These are phyloP conservation scores for Aspergillus pseudoviridinutans DNA, from an alignment of 2,329 filamentous ascomycete species.

Conservation along the genomic window DNA sequence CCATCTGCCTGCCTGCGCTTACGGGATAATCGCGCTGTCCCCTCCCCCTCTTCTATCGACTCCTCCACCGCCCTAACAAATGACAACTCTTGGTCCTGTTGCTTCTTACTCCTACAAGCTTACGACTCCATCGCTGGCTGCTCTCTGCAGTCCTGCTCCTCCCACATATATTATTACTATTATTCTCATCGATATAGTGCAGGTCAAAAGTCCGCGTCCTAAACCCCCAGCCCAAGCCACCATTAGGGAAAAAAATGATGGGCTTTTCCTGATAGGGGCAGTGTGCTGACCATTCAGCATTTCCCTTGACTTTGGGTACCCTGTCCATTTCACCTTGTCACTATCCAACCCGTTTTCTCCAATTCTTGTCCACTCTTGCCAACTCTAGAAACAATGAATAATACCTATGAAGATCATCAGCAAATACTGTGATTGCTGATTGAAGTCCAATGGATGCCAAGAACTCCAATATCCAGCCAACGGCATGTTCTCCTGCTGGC, in stretches of 20 bases:
- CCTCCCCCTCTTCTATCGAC: not conserved
- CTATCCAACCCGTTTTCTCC: slow-evolving; percentile 3
- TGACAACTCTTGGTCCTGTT: not conserved
- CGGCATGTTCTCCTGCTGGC: slow-evolving; percentile 12
- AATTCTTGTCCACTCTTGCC: slow-evolving; percentile 5
- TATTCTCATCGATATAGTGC: not conserved
- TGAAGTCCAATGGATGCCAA: slow-evolving; percentile 31
- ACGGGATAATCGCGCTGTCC: not conserved
- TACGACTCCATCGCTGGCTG: not conserved
- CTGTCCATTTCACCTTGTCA: slow-evolving; percentile 14
- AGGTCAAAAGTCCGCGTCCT: not conserved
- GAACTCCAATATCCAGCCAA: slow-evolving; percentile 17
- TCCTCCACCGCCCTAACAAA: not conserved
- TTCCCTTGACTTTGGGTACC: slow-evolving; percentile 10
- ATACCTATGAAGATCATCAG: slow-evolving; percentile 16
- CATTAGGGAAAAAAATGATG: slow-evolving; percentile 4
- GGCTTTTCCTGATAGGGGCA: slow-evolving; percentile 24
- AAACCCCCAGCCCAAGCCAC: not conserved
- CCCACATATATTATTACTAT: not conserved
- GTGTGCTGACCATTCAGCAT: slow-evolving; percentile 26
- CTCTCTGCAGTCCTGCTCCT: not conserved
- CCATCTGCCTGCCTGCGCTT: not conserved
- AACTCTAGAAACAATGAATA: slow-evolving; percentile 15
- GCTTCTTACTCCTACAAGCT: not conserved
- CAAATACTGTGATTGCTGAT: slow-evolving; percentile 16